Percentiles rank a stretch among this genome's conserved stretches.
Evolutionary conservation across 306 rosid genomes (phyloP).

Genomic region (Canavalia ensiformis): DNA sequence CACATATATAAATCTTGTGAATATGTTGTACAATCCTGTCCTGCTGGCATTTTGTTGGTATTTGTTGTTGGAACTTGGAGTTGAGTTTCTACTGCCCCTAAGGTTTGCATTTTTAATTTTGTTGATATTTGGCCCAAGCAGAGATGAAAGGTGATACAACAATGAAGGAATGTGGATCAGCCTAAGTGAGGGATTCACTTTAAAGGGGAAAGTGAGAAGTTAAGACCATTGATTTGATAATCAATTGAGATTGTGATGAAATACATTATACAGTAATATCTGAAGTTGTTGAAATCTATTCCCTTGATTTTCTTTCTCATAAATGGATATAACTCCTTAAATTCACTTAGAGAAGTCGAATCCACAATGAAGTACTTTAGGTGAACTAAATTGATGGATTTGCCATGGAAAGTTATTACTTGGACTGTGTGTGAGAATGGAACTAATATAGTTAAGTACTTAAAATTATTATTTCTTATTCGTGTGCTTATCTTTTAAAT

Average conservation of each 20-base stretch:
- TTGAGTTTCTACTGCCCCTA: constrained; percentile 23
- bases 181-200: neutral
- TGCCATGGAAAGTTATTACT: constrained; percentile 25
- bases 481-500: constrained; percentile 29
- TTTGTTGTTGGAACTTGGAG: constrained; percentile 32
- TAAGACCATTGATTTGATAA: constrained; percentile 3
- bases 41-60: constrained; percentile 33
- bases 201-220: neutral
- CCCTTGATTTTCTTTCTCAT: neutral
- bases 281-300: neutral
- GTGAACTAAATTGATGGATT: constrained; percentile 37
- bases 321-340: neutral
- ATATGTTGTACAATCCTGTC: constrained; percentile 13
- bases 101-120: constrained; percentile 36
- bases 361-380: constrained; percentile 4
- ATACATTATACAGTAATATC: neutral
- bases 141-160: constrained; percentile 34
- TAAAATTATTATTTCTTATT: constrained; percentile 19
- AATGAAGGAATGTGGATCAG: neutral
- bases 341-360: neutral
- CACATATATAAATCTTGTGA: constrained; percentile 5
- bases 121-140: neutral
- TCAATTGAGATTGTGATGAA: neutral
- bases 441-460: constrained; percentile 4
- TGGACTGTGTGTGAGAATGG: constrained; percentile 38